phyloP scores from a whole-genome alignment of 2,329 filamentous ascomycete species.

The Aspergillus aculeatus region DNA sequence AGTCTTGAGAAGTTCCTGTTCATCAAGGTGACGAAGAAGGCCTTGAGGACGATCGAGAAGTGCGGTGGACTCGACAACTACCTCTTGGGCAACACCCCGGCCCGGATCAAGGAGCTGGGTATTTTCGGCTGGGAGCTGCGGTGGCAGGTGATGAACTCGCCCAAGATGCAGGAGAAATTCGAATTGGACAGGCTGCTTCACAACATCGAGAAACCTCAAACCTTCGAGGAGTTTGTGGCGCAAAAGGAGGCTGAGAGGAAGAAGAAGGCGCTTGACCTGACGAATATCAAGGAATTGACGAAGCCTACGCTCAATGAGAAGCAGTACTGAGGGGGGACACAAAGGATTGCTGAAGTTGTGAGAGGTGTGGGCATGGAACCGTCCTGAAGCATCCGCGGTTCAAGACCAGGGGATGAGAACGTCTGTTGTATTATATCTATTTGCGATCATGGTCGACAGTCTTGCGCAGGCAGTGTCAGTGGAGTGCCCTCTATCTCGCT shows the following conservation, averaged over 20 bases:
- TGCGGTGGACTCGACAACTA: constrained; percentile 90
- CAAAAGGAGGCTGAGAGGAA: constrained; percentile 41
- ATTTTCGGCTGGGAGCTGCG: constrained; percentile 86
- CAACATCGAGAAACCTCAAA: constrained; percentile 58
- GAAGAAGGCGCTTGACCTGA: constrained; percentile 34
- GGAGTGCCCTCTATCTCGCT: constrained; percentile 7
- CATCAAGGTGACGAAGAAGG: constrained; percentile 47
- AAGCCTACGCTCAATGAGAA: constrained; percentile 33
- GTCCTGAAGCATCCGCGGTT: not conserved
- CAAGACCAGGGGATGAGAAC: constrained; percentile 10
- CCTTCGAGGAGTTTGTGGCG: constrained; percentile 45
- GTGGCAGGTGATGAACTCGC: constrained; percentile 84
- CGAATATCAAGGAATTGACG: constrained; percentile 35
- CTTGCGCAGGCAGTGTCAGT: not conserved
- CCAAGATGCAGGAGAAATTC: constrained; percentile 64
- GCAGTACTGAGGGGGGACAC: constrained; percentile 21
- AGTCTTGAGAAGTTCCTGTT: constrained; percentile 44
- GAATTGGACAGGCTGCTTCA: constrained; percentile 61
- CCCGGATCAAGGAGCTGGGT: constrained; percentile 79
- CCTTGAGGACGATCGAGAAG: constrained; percentile 66
- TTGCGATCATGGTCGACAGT: constrained; percentile 14
- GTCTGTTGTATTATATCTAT: constrained; percentile 23
- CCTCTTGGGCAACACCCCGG: constrained; percentile 74
- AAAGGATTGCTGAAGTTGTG: not conserved
- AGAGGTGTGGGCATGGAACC: not conserved